phyloP scores from a whole-genome alignment of 2,329 filamentous ascomycete genomes.

The Fusarium bulbicola region DNA sequence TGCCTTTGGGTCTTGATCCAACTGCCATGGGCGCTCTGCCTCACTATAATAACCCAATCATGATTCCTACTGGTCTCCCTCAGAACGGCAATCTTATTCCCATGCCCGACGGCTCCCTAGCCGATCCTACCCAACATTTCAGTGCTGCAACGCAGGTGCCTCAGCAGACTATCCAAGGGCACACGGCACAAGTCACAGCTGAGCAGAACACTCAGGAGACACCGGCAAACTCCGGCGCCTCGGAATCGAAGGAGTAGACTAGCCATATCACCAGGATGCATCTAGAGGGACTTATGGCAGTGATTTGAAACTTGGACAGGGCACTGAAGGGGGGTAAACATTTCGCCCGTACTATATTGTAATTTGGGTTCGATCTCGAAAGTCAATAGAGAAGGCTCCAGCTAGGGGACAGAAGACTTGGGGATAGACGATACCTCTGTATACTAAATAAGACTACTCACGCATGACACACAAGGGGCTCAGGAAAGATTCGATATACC shows the following conservation, averaged over 20 bases:
- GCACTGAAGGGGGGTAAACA: not conserved
- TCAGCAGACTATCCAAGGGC: conserved; percentile 15
- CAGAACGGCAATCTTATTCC: conserved; percentile 26
- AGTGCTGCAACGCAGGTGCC: conserved; percentile 1
- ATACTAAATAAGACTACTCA: conserved; percentile 30
- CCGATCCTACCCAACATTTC: conserved; percentile 27
- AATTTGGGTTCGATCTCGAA: conserved; percentile 9
- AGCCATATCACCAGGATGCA: not conserved
- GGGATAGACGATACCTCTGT: conserved; percentile 42
- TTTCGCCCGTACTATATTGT: not conserved
- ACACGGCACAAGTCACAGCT: not conserved
- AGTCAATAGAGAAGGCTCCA: conserved; percentile 1
- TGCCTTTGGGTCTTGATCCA: conserved; percentile 40
- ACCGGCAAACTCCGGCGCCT: conserved; percentile 2
- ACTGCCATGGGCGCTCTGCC: conserved; percentile 38
- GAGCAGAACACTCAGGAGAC: conserved; percentile 23
- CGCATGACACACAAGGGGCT: not conserved
- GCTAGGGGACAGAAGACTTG: not conserved
- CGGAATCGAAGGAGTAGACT: conserved; percentile 4
- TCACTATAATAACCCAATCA: conserved; percentile 38
- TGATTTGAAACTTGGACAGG: conserved; percentile 3
- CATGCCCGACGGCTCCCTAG: conserved; percentile 21
- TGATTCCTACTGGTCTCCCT: conserved; percentile 30
- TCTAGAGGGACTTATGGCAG: not conserved
- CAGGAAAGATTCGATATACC: not conserved